Base-by-base conservation (phyloP, 305 asterid genomes). In the Fraxinus baroniana region DNA sequence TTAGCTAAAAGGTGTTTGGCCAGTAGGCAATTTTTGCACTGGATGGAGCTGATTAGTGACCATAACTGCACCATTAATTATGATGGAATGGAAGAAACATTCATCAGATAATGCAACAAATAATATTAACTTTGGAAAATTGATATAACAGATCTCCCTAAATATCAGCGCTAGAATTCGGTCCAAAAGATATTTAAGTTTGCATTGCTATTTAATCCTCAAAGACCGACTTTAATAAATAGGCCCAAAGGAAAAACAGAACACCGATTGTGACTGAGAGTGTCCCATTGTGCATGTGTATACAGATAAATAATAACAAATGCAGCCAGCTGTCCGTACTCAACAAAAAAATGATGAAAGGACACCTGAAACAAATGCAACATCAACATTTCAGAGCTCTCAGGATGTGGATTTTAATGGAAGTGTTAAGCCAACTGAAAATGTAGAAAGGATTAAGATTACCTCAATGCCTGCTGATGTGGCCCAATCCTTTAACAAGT, bases 401-500 rank as follows among this genome's bases (percentile, higher is more conserved):
- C 78, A 17, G 73, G 8, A 73, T 22, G 72, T 28, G 80, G 66
- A 44, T 37, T 68, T 52, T 24, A 84, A 22, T 10, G 17, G 36
- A 64, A 64, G 68, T 78, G 64, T 55, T 55, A 22, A 35, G 79
- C 66, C 68, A 76, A 37, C 72, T 28, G 18, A 75, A 78, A 36
- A 52, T 76, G 78, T 77, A 70, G 76, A 78, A 81, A 60, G 76
- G 76, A 17, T 33, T 76, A 78, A 70, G 79, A 78, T 78, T 89
- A 95, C 99, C 97, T 91, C 86, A 86, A 95, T 90, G 79, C 97
- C 98, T 90, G 94, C 91, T 68, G 98, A 87, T 60, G 91, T 88
- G 64, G 99, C 99, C 99, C 99, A 95, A 46, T 89, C 94, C 89
- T 84, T 92, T 84, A 95, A 85, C 33, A 88, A 89, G 79, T 95